phyloP scores from a whole-genome alignment of 2,329 filamentous ascomycete genomes.

The Nemania sp. region DNA sequence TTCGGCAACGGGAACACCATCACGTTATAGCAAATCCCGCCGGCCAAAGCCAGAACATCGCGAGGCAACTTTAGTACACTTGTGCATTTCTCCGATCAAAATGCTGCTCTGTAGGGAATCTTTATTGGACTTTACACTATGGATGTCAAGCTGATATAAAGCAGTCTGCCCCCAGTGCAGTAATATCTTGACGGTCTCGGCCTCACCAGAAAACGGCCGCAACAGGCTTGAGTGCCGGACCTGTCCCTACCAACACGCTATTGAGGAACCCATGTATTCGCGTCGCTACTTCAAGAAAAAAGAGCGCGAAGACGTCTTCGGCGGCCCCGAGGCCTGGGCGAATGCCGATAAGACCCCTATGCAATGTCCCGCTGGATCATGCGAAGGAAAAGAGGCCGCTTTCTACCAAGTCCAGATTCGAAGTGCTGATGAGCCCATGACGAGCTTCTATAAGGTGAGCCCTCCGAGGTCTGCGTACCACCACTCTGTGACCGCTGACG shows the following conservation, averaged over 20 bases:
- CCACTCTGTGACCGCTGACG: slow-evolving; percentile 28
- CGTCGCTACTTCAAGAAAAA: slow-evolving; percentile 86
- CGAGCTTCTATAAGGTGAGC: slow-evolving; percentile 84
- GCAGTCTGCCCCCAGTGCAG: slow-evolving; percentile 78
- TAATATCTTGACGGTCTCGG: slow-evolving; percentile 78
- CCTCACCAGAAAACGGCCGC: slow-evolving; percentile 53
- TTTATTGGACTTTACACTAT: not conserved
- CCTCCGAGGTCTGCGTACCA: not conserved
- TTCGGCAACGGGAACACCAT: slow-evolving; percentile 11
- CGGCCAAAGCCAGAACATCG: not conserved
- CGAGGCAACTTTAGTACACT: not conserved
- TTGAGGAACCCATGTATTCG: slow-evolving; percentile 76
- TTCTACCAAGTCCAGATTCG: slow-evolving; percentile 98
- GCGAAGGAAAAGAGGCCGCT: slow-evolving; percentile 81
- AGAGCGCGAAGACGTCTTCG: slow-evolving; percentile 87
- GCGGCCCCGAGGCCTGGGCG: slow-evolving; percentile 84
- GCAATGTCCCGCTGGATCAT: slow-evolving; percentile 80
- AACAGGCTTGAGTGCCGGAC: slow-evolving; percentile 96
- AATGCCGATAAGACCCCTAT: slow-evolving; percentile 84
- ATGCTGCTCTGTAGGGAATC: slow-evolving; percentile 68
- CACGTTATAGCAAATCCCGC: slow-evolving; percentile 29
- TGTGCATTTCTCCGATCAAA: slow-evolving; percentile 28
- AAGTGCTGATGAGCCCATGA: slow-evolving; percentile 98
- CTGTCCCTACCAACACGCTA: slow-evolving; percentile 87
- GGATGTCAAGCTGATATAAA: slow-evolving; percentile 11